Percentiles rank a stretch among this genome's conserved stretches.
phyloP scores from a whole-genome alignment of 106 monocot species.

The Ottelia alismoides region DNA sequence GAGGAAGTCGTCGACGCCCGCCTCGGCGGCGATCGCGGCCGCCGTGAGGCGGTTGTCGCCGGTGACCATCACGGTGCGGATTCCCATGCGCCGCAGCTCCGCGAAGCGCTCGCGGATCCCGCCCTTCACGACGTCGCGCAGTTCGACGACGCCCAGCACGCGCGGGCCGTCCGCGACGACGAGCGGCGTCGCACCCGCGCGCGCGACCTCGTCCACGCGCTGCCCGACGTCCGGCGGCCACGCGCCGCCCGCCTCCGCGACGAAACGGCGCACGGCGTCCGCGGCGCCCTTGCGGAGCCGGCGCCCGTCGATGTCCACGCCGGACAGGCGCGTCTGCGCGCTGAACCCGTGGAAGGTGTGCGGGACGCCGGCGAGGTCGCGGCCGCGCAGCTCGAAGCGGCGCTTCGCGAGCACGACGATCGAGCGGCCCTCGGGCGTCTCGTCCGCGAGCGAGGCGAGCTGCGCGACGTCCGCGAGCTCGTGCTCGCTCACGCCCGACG shows the following conservation, averaged over 20 bases:
- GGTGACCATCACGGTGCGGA: too few species aligned
- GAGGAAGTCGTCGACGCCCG: too few species aligned
- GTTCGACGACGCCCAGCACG: conserved; percentile 29
- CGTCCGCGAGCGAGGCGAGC: too few species aligned
- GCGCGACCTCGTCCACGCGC: conserved; percentile 1
- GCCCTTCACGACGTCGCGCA: conserved; percentile 30
- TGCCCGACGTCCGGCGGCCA: background rate
- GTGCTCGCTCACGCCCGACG: too few species aligned
- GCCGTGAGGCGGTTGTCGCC: conserved; percentile 40
- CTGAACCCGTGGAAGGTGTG: too few species aligned
- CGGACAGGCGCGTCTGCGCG: too few species aligned
- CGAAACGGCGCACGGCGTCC: background rate
- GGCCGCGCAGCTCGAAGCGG: too few species aligned
- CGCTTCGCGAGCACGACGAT: too few species aligned
- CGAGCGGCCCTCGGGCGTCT: too few species aligned
- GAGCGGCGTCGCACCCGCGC: conserved; percentile 1
- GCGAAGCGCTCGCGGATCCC: conserved; percentile 16
- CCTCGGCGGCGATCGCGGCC: conserved; percentile 34
- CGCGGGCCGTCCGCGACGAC: conserved; percentile 22
- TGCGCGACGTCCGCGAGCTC: too few species aligned
- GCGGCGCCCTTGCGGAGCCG: conserved; percentile 1
- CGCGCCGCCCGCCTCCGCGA: background rate
- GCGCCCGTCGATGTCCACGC: too few species aligned
- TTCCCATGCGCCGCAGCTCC: conserved; percentile 16
- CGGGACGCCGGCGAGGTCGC: too few species aligned